These are phyloP conservation scores for rapeseed (Brassica napus) DNA, from an alignment of 345 rosid species.

Conservation along the genomic window Da-Ae NC_063449.1:22620001-22620500, in stretches of 20 bases:
- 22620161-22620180: slow-evolving; percentile 92
- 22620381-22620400: slow-evolving; percentile 77
- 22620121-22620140: slow-evolving; percentile 52
- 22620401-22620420: slow-evolving; percentile 86
- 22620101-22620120: slow-evolving; percentile 49
- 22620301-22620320: slow-evolving; percentile 78
- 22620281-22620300: slow-evolving; percentile 51
- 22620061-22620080: not conserved
- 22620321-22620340: slow-evolving; percentile 51
- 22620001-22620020: slow-evolving; percentile 51
- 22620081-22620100: not conserved
- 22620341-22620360: slow-evolving; percentile 91
- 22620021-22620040: not conserved
- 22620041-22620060: not conserved
- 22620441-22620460: slow-evolving; percentile 75
- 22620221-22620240: not conserved
- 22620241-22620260: not conserved
- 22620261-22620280: not conserved
- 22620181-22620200: slow-evolving; percentile 68
- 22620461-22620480: slow-evolving; percentile 81
- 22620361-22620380: slow-evolving; percentile 70
- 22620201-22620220: slow-evolving; percentile 68
- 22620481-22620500: slow-evolving; percentile 70
- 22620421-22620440: slow-evolving; percentile 70
- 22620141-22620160: slow-evolving; percentile 83